A percentile compares a stretch with the other conserved stretches of the same genome.
These are phyloP conservation scores for Aspergillus olivimuriae DNA, from an alignment of 495 filamentous ascomycete genomes.

Conservation along the genomic window DNA sequence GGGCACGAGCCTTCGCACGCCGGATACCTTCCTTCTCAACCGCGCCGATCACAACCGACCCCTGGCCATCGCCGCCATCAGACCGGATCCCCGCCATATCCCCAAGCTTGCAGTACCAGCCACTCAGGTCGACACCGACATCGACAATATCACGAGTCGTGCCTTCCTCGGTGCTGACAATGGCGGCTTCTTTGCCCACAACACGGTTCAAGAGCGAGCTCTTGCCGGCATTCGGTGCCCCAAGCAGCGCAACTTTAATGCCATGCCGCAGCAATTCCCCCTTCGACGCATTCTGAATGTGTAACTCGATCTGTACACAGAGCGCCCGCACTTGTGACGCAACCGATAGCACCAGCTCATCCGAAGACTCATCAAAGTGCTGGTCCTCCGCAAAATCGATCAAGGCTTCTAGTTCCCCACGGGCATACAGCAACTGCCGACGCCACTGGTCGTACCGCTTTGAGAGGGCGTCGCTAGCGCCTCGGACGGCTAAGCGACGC, in stretches of 20 bases:
- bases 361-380: conserved; percentile 85
- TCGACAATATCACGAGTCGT: conserved; percentile 94
- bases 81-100: conserved; percentile 80
- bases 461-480: conserved; percentile 62
- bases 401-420: conserved; percentile 87
- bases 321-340: conserved; percentile 55
- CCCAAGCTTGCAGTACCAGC: conserved; percentile 80
- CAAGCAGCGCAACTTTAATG: conserved; percentile 78
- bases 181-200: conserved; percentile 89
- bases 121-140: conserved; percentile 81
- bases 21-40: conserved; percentile 89
- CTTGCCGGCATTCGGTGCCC: conserved; percentile 92
- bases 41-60: conserved; percentile 48
- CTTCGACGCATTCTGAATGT: conserved; percentile 69
- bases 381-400: conserved; percentile 98
- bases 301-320: conserved; percentile 52
- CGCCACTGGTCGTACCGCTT: conserved; percentile 83
- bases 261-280: conserved; percentile 83
- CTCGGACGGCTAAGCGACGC: conserved; percentile 75
- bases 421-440: conserved; percentile 64
- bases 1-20: conserved; percentile 71
- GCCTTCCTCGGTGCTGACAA: conserved; percentile 85
- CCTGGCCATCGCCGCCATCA: conserved; percentile 25
- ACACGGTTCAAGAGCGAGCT: conserved; percentile 87
- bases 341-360: conserved; percentile 62